These are phyloP conservation scores for Camelina neglecta DNA, from an alignment of 345 rosid species.

Conservation along the genomic window DNA sequence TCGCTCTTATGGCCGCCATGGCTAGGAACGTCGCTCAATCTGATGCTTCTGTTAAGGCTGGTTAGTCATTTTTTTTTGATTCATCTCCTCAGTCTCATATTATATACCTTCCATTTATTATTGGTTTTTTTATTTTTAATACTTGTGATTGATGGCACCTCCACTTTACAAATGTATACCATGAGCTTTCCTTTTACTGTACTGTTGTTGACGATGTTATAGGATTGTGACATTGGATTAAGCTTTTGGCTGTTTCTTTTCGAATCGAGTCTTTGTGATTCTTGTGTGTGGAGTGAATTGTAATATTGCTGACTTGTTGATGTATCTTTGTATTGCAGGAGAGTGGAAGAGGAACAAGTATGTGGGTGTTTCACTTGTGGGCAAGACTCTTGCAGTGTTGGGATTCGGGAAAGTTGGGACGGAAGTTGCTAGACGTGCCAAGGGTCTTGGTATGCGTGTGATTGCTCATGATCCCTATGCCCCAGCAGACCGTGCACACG, in stretches of 20 bases:
- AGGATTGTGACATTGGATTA: neutral
- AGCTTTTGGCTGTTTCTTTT: neutral
- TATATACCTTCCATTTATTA: slow-evolving; percentile 6
- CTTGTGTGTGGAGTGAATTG: neutral
- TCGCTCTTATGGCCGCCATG: slow-evolving; percentile 88
- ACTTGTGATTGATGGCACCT: slow-evolving; percentile 23
- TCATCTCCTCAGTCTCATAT: neutral
- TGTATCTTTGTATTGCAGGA: slow-evolving; percentile 48
- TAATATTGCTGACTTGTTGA: neutral
- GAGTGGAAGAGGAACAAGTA: slow-evolving; percentile 86
- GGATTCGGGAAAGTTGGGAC: slow-evolving; percentile 95
- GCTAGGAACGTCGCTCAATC: slow-evolving; percentile 91
- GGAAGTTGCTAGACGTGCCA: slow-evolving; percentile 87
- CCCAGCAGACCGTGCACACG: slow-evolving; percentile 87
- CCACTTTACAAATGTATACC: neutral
- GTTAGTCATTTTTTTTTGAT: slow-evolving; percentile 51
- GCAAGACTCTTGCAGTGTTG: slow-evolving; percentile 78
- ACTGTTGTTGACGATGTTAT: neutral
- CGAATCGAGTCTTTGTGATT: neutral
- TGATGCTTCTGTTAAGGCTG: slow-evolving; percentile 88
- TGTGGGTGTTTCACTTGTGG: slow-evolving; percentile 88
- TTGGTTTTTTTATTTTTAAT: neutral
- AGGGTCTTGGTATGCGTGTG: slow-evolving; percentile 93
- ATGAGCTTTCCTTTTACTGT: slow-evolving; percentile 5
- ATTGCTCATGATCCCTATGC: slow-evolving; percentile 92